Evolutionary conservation across 2,329 filamentous ascomycete genomes (phyloP).

Genomic region (Rhinocladiella similis): DNA sequence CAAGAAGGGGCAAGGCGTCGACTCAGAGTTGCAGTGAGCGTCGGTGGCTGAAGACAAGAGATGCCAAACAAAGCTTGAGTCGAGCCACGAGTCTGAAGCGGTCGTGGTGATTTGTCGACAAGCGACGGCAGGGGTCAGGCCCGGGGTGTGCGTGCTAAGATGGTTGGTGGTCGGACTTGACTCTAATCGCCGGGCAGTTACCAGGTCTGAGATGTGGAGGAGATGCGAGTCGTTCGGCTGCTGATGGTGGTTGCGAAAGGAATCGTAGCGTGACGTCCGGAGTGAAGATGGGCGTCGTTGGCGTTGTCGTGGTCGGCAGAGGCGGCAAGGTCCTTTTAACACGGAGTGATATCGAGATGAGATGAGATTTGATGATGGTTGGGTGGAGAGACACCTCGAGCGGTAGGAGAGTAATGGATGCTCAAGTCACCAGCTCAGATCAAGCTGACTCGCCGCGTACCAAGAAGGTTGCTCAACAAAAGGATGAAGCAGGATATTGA

Average conservation of each 20-base stretch:
- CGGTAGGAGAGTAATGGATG: too few relatives aligned
- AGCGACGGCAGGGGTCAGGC: conserved; percentile 6
- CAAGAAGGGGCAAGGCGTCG: not conserved
- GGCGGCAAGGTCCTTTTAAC: too few relatives aligned
- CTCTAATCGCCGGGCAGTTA: not conserved
- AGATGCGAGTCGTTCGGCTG: conserved; percentile 11
- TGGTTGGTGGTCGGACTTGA: conserved; percentile 18
- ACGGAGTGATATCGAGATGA: too few relatives aligned
- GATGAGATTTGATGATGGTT: too few relatives aligned
- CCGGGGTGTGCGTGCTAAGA: conserved; percentile 8
- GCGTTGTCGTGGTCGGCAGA: not conserved
- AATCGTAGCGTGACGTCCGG: not conserved
- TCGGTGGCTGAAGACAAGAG: conserved; percentile 7
- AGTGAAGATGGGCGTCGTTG: not conserved
- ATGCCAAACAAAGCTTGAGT: conserved; percentile 15
- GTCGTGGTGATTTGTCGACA: conserved; percentile 19
- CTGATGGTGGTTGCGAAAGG: not conserved
- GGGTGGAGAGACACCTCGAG: too few relatives aligned
- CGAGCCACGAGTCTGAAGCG: conserved; percentile 17
- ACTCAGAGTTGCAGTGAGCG: not conserved
- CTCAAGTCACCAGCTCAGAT: too few relatives aligned
- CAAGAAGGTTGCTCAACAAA: too few relatives aligned
- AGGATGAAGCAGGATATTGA: too few relatives aligned
- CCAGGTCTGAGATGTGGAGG: conserved; percentile 4
- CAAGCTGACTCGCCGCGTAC: too few relatives aligned